Conservation (phyloP, 2,329 filamentous ascomycete species). For the Elsinoe necatrix region DNA sequence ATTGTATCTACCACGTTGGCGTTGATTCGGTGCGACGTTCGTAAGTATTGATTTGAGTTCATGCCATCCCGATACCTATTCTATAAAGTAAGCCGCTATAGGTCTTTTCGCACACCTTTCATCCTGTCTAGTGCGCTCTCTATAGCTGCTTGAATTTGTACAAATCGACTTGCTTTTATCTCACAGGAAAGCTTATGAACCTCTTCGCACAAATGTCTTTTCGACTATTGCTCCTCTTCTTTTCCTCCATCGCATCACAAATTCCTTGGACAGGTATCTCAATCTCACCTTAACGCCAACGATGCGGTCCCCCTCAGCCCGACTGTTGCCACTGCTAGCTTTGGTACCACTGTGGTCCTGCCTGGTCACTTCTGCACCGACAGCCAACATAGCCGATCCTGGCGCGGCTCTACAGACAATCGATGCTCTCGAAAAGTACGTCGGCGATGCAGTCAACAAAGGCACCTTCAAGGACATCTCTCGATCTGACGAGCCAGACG, state of each 20-base stretch:
- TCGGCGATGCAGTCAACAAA: neutral
- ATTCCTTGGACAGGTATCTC: no score
- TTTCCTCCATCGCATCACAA: no score
- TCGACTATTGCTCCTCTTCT: no score
- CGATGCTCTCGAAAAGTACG: neutral
- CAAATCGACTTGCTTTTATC: neutral
- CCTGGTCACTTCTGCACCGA: neutral
- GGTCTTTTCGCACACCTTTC: no score
- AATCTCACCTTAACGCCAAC: neutral
- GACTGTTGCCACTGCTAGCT: neutral
- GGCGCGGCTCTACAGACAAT: neutral
- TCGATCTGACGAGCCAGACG: neutral
- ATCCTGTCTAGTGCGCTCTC: no score
- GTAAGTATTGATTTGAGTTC: no score
- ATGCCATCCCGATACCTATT: no score
- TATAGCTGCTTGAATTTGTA: neutral
- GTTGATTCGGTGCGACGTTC: no score
- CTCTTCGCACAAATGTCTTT: neutral
- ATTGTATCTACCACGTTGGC: no score
- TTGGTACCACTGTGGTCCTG: neutral
- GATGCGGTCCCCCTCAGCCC: neutral
- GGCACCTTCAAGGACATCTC: neutral
- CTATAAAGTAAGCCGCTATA: no score
- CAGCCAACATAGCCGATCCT: neutral
- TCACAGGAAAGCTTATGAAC: neutral